Evolutionary conservation across 2,329 filamentous ascomycete species (phyloP).

Genomic region (Penicillium brasilianum): DNA sequence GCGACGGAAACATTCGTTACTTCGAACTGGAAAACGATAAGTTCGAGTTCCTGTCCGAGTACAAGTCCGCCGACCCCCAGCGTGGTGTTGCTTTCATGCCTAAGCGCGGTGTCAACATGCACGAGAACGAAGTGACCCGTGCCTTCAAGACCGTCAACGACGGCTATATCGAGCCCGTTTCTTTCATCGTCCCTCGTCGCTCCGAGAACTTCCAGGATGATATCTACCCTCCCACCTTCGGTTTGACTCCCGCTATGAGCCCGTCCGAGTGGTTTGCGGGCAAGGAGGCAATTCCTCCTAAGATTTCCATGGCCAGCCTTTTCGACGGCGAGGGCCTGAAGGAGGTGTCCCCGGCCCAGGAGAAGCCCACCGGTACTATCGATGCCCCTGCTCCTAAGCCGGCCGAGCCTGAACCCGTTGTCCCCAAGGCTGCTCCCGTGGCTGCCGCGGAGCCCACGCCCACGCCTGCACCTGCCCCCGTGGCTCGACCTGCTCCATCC

Average conservation of each 20-base stretch:
- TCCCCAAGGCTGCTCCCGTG: conserved; percentile 33
- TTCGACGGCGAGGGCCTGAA: conserved; percentile 83
- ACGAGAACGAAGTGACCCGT: conserved; percentile 95
- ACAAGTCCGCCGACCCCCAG: conserved; percentile 96
- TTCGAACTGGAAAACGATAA: conserved; percentile 99
- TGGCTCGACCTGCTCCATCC: conserved; percentile 63
- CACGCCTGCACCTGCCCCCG: conserved; percentile 39
- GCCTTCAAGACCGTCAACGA: conserved; percentile 98
- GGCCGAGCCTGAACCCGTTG: conserved; percentile 48
- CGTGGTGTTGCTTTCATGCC: conserved; percentile 93
- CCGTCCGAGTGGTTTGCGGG: conserved; percentile 84
- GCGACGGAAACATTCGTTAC: conserved; percentile 98
- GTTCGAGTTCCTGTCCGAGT: conserved; percentile 95
- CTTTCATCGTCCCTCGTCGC: conserved; percentile 92
- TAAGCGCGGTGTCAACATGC: conserved; percentile 92
- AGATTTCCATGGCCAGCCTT: conserved; percentile 90
- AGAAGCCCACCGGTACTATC: conserved; percentile 42
- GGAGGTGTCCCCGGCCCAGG: conserved; percentile 64
- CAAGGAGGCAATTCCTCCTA: conserved; percentile 81
- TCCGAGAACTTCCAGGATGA: conserved; percentile 96
- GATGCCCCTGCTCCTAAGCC: conserved; percentile 55
- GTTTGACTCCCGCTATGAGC: conserved; percentile 78
- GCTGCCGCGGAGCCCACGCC: conserved; percentile 35
- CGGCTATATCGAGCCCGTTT: conserved; percentile 90
- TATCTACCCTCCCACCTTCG: conserved; percentile 87